Evolutionary conservation across 169 alveolate species (phyloP).

Genomic region (Theileria luwenshuni): DNA sequence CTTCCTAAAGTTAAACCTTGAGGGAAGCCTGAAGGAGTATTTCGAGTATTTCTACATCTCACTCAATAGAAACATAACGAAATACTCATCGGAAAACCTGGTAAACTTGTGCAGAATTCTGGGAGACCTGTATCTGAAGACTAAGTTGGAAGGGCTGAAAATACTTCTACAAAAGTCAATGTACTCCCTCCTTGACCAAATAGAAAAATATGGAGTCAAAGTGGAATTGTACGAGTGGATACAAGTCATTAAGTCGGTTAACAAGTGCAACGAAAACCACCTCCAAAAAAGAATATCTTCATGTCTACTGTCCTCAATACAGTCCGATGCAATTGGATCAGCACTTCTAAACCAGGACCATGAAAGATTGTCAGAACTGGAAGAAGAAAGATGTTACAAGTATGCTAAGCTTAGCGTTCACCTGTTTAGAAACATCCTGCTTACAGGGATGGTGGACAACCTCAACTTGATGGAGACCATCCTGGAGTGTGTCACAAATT

Average conservation of each 20-base stretch:
- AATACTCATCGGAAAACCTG: conserved; percentile 2
- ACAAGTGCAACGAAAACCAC: background rate
- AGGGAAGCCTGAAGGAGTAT: conserved; percentile 1
- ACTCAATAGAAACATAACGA: background rate
- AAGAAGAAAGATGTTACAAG: background rate
- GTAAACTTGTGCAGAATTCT: background rate
- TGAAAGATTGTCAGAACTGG: background rate
- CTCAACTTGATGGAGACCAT: background rate
- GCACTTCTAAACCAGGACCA: background rate
- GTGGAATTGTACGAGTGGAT: background rate
- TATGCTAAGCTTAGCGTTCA: background rate
- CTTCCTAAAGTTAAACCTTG: background rate
- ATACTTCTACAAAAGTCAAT: background rate
- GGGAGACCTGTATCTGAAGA: background rate
- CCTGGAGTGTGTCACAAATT: background rate
- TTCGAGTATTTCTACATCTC: conserved; percentile 9
- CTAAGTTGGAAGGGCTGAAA: conserved; percentile 2
- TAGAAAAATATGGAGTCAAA: background rate
- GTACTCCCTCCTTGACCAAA: conserved; percentile 1
- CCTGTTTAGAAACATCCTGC: background rate
- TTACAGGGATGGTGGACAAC: background rate
- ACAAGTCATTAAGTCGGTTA: conserved; percentile 2
- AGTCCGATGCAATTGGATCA: background rate
- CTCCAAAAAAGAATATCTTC: background rate
- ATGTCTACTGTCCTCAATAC: background rate